Evolutionary conservation across 768 basidiomycete genomes (phyloP), one percentile per base, ranked within the genome.

Genomic region (Phlebiopsis flavidoalba): DNA sequence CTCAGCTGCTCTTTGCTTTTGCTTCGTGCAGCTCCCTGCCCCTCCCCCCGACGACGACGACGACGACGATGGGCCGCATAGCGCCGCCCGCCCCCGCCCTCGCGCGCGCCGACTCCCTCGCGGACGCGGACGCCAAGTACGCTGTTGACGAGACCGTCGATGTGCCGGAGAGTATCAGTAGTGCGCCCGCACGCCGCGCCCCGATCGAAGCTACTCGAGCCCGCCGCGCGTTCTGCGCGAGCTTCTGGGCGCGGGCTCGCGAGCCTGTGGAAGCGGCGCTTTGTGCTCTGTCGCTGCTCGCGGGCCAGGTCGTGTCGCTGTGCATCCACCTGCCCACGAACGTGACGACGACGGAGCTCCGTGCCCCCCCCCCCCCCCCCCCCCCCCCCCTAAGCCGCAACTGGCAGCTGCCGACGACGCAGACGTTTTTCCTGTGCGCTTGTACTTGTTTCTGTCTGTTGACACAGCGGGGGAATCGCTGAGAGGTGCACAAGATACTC

Each of bases 251-350:
- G 12, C 80, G 91, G n/a, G 40, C 88, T 88, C 78, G 80, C 72
- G 66, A 91, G 90, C 67, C 65, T 93, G 4, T 94, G 91, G 89
- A 92, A 91, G 8, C 79, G 76, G 57, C 83, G 85, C 11, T 93
- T 94, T 72, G 70, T 83, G 8, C 76, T 89, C 33, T n/a, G n/a
- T 83, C 87, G 21, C 71, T 94, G 37, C 57, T 93, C 26, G 85
- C 88, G 3, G 93, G 93, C 12, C 93, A 95, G 71, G 71, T 93
- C 33, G 86, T 93, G 36, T 93, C 92, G 54, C 70, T 94, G 55
- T 94, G 93, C 71, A 94, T 95, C 59, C 26, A 31, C 26, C 93
- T 91, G 14, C 91, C 88, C 72, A 95, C 92, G 57, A 94, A 88
- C 68, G 87, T 93, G 26, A 89, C 89, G 40, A 94, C 93, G 4